These are phyloP conservation scores for Eragrostis tef DNA, from an alignment of 202 grass and related monocot genomes.

Conservation along the genomic window DNA sequence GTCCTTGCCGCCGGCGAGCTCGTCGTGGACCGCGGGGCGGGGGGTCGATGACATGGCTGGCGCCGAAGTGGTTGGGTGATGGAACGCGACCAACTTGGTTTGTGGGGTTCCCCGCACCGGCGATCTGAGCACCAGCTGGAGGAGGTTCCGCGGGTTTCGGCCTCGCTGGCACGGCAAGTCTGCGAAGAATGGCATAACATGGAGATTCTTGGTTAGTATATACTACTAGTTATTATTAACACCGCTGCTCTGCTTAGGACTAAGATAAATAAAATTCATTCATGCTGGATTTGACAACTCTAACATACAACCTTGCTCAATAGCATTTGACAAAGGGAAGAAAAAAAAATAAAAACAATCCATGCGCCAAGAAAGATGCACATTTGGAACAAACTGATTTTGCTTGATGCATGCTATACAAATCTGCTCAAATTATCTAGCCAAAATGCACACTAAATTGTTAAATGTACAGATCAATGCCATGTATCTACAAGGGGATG, in stretches of 20 bases:
- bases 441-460: not conserved
- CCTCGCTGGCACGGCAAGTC: slow-evolving; percentile 36
- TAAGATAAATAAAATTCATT: not conserved
- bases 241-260: not conserved
- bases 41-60: slow-evolving; percentile 44
- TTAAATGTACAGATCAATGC: too few species aligned
- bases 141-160: slow-evolving; percentile 13
- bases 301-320: not conserved
- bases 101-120: slow-evolving; percentile 12
- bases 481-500: not conserved
- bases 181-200: not conserved
- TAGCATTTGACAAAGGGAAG: not conserved
- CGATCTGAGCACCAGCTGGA: slow-evolving; percentile 28
- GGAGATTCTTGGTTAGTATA: not conserved
- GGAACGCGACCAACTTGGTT: slow-evolving; percentile 24
- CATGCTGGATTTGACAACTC: not conserved
- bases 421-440: not conserved
- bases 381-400: not conserved
- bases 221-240: not conserved
- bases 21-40: not conserved
- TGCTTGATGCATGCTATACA: not conserved
- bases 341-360: not conserved
- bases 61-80: slow-evolving; percentile 44
- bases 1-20: not conserved
- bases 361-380: not conserved